A percentile compares a stretch with the other conserved stretches of the same genome.
These are phyloP conservation scores for Heritiera fomes DNA, from an alignment of 345 rosid genomes.

Conservation along the genomic window DNA sequence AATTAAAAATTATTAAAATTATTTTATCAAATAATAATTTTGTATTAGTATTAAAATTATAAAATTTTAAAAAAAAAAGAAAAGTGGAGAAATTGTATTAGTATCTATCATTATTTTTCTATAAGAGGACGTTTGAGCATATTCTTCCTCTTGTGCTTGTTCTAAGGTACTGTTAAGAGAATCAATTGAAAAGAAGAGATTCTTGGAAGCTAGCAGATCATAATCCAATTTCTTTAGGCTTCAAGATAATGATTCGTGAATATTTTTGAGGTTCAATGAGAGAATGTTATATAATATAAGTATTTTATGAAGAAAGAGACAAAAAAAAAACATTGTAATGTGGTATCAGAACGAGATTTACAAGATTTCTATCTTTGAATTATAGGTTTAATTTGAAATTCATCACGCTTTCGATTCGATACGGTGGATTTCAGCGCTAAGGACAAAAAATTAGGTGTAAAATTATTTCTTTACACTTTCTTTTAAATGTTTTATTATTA, in stretches of 20 bases:
- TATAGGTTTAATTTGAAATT: too few relatives aligned
- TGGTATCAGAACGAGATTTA: not conserved
- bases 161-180: not conserved
- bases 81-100: not conserved
- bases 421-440: too few relatives aligned
- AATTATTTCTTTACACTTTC: too few relatives aligned
- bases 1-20: too few relatives aligned
- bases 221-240: not conserved
- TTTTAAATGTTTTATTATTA: too few relatives aligned
- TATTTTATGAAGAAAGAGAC: not conserved
- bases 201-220: not conserved
- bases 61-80: too few relatives aligned
- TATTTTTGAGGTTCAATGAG: not conserved
- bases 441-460: too few relatives aligned
- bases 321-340: not conserved
- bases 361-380: too few relatives aligned
- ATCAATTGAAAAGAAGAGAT: not conserved
- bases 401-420: too few relatives aligned
- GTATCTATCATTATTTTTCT: not conserved
- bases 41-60: too few relatives aligned
- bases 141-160: not conserved
- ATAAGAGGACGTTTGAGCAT: not conserved
- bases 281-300: not conserved
- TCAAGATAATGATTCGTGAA: not conserved
- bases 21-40: too few relatives aligned